Base-by-base conservation (phyloP, 345 rosid species). In the Salix udensis region DNA sequence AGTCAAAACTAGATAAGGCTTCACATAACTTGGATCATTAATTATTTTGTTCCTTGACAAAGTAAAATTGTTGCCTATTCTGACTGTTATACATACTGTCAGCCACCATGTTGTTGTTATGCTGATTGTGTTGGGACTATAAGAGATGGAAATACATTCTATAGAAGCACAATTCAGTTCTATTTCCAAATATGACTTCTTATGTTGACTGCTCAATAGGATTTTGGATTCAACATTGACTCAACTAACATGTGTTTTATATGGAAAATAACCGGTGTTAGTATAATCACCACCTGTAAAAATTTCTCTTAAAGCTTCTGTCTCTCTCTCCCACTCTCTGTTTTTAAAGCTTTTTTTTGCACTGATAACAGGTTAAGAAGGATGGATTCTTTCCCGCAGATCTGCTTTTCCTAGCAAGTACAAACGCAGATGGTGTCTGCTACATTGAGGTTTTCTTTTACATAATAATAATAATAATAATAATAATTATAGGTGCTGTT, bases 311-410 rank as follows among this genome's bases (percentile, higher is more conserved):
- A 10, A n/a, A 58, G 14, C 62, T 10, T 58, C 62, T 55, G 28
- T 31, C 34, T 31, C 34, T 31, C 34, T 31, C 34, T 4, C 44
- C 40, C 7, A 4, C 21, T 67, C 14, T 67, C 12, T 39, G 6
- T 53, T 30, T 39, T 39, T 73, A 34, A 46, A 64, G 44, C 46
- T 75, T 77, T 53, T 28, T 53, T 76, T 75, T 81, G 53, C 70
- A 40, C 75, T 65, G 73, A 53, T 84, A 89, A 79, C 92, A 96
- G 99, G 89, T 96, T 52, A 96, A 92, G 84, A 88, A 96, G 79
- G 99, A 96, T 82, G 97, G 85, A 23, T 89, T 87, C 84, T 96
- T 96, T 83, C 99, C 99, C 74, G 97, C 99, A 23, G 99, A 96
- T 88, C 72, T 96, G 60, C 96, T 94, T 80, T 88, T 92, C 62